Conservation (phyloP, 1,284 basidiomycete species). For the Butyriboletus regius region DNA sequence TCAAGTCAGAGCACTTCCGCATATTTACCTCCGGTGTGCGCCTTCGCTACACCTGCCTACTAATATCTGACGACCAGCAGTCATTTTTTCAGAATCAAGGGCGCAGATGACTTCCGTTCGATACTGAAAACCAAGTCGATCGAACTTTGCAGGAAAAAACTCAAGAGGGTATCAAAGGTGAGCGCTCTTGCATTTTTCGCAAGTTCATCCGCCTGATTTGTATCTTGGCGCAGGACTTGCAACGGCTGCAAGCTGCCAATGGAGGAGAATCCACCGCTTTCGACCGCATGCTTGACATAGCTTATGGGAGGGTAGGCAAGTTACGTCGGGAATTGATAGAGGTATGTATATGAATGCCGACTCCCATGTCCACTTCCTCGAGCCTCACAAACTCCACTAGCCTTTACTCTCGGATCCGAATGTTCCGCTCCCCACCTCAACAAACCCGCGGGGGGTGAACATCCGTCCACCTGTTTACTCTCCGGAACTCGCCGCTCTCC, state of each 20-base stretch:
- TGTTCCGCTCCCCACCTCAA: slow-evolving; percentile 37
- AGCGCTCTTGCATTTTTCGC: neutral
- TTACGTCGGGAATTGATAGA: slow-evolving; percentile 59
- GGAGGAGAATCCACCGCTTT: slow-evolving; percentile 49
- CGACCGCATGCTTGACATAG: slow-evolving; percentile 56
- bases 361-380: slow-evolving; percentile 1
- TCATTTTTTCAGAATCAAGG: slow-evolving; percentile 58
- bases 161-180: slow-evolving; percentile 50
- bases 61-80: slow-evolving; percentile 34
- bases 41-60: neutral
- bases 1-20: slow-evolving; percentile 28
- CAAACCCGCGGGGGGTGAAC: slow-evolving; percentile 46
- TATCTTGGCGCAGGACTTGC: slow-evolving; percentile 45
- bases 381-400: slow-evolving; percentile 32
- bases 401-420: slow-evolving; percentile 47
- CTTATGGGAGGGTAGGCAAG: slow-evolving; percentile 71
- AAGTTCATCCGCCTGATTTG: neutral
- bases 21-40: slow-evolving; percentile 26
- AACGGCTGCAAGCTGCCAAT: slow-evolving; percentile 53
- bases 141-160: slow-evolving; percentile 36
- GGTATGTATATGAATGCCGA: slow-evolving; percentile 37
- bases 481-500: slow-evolving; percentile 52
- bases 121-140: slow-evolving; percentile 30
- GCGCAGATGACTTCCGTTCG: slow-evolving; percentile 49
- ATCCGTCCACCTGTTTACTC: slow-evolving; percentile 61